Evolutionary conservation across 768 basidiomycete genomes (phyloP), one percentile per base, ranked within the genome.

Genomic region (Neoboletus brunneissimus): DNA sequence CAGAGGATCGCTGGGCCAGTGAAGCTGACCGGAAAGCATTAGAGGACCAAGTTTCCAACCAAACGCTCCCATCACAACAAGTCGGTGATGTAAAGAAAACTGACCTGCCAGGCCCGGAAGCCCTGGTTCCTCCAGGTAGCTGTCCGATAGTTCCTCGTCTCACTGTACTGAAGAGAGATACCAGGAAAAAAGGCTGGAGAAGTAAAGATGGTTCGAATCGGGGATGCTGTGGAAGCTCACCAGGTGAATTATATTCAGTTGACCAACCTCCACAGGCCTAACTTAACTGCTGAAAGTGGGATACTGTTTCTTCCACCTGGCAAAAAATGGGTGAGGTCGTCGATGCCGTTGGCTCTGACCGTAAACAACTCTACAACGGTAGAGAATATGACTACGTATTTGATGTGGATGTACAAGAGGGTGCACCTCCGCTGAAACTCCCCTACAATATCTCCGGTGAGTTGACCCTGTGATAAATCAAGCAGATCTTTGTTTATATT

Each of bases 361-460:
- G 93, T 55, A 95, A 91, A 72, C 91, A 95, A 72, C 79, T 97
- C n/a, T 88, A 89, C 67, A 73, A 94, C 63, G 97, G 97, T 18
- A 87, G 88, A 67, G 96, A 98, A 73, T 99, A 95, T 67, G 97
- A 99, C 73, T 97, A 97, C 66, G 96, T 99, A n/a, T 98, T 98
- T 66, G 95, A 97, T 67, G 95, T 99, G 35, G 97, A 98, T 66
- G 88, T 98, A 27, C 82, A 92, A 66, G 96, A 97, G 57, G 95
- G 94, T 3, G 85, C 84, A 16, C 95, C 96, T 12, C 87, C 95
- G 8, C 77, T 98, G 60, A 98, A 98, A 67, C 79, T 99, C 22
- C 96, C 96, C 0, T 98, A 91, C 72, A 98, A 98, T 69, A 85
- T 82, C 25, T 81, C 84, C 44, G 95, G 94, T 91, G 59, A 54